Evolutionary conservation across 768 basidiomycete genomes (phyloP).

Genomic region (Mycena belliarum): DNA sequence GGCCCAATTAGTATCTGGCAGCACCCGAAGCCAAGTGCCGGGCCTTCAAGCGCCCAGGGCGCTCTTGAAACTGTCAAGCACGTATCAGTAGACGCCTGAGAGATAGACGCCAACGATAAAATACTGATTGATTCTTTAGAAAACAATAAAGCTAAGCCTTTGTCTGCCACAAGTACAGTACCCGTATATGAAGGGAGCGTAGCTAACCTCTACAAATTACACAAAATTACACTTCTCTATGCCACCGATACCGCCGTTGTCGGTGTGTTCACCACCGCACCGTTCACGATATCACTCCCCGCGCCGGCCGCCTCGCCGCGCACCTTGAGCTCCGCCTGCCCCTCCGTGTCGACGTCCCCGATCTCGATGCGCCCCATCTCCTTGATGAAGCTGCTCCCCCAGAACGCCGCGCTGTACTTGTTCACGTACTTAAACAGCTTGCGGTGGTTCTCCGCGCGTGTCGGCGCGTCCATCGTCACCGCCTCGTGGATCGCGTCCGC

Average conservation of each 20-base stretch:
- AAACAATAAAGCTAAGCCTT: no score
- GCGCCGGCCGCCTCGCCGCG: constrained; percentile 35
- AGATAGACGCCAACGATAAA: no score
- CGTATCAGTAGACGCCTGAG: no score
- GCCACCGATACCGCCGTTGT: not conserved
- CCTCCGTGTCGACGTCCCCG: constrained; percentile 38
- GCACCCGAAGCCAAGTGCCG: no score
- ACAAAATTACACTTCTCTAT: constrained; percentile 17
- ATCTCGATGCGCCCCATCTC: constrained; percentile 72
- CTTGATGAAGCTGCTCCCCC: constrained; percentile 87
- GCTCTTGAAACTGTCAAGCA: no score
- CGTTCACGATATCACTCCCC: constrained; percentile 42
- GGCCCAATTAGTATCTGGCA: no score
- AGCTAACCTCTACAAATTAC: constrained; percentile 16
- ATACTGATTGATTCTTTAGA: no score
- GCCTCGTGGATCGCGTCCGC: constrained; percentile 97
- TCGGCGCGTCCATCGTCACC: constrained; percentile 81
- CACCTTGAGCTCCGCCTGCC: constrained; percentile 35
- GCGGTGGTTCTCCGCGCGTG: constrained; percentile 87
- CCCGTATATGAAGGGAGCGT: not conserved
- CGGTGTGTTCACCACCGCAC: constrained; percentile 28
- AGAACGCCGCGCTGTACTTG: constrained; percentile 92
- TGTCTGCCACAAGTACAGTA: not conserved
- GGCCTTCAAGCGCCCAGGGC: no score
- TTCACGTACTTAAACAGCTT: constrained; percentile 97